Percentiles rank a stretch among this genome's conserved stretches.
phyloP scores from a whole-genome alignment of 2,329 filamentous ascomycete species.

The Colletotrichum falcatum region DNA sequence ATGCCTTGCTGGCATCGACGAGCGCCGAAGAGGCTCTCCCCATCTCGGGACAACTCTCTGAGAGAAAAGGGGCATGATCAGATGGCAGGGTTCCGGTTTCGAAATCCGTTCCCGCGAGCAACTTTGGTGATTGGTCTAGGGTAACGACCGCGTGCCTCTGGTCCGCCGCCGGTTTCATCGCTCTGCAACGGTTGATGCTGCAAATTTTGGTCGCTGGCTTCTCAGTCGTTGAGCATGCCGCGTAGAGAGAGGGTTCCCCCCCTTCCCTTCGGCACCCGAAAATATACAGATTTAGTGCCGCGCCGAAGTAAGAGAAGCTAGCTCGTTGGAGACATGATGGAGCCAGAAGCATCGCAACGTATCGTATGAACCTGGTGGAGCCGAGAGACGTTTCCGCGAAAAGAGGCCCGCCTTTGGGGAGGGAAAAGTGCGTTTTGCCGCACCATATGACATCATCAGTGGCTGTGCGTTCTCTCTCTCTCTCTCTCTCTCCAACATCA shows the following conservation, averaged over 20 bases:
- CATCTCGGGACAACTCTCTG: slow-evolving; percentile 12
- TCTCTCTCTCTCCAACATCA: slow-evolving; percentile 15
- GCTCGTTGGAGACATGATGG: slow-evolving; percentile 1
- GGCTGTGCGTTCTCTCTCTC: slow-evolving; percentile 32
- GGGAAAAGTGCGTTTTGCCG: slow-evolving; percentile 11
- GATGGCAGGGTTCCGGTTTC: slow-evolving; percentile 26
- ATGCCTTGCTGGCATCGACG: not conserved
- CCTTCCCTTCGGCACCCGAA: not conserved
- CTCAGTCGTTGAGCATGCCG: slow-evolving; percentile 13
- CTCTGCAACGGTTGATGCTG: not conserved
- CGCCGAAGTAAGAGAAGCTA: not conserved
- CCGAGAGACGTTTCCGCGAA: slow-evolving; percentile 26
- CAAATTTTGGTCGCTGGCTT: no score
- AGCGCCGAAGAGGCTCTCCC: not conserved
- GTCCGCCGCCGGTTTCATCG: slow-evolving; percentile 31
- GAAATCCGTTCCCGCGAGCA: slow-evolving; percentile 7
- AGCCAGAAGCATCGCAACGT: not conserved
- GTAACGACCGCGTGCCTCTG: slow-evolving; percentile 5
- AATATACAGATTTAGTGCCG: not conserved
- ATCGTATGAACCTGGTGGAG: slow-evolving; percentile 33
- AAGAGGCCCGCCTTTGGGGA: not conserved
- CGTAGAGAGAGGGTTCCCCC: no score
- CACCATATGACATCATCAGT: slow-evolving; percentile 38
- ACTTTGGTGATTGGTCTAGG: slow-evolving; percentile 1
- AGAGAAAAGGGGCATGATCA: slow-evolving; percentile 24